phyloP scores from a whole-genome alignment of 2,329 filamentous ascomycete species.

The Penicillium sp. region DNA sequence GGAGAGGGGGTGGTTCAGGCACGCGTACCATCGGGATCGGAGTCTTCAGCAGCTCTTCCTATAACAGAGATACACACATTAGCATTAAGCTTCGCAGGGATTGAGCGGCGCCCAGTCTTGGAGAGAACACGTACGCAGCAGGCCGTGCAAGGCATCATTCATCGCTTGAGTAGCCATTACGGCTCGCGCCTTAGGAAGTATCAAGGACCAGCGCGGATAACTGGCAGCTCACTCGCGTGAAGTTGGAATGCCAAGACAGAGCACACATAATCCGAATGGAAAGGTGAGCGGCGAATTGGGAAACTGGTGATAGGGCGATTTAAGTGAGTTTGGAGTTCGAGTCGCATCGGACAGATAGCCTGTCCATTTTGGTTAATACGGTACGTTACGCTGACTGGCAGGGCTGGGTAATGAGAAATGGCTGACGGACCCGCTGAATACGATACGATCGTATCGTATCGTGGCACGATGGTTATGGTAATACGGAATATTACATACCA shows the following conservation, averaged over 20 bases:
- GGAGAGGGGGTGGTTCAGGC: conserved; percentile 12
- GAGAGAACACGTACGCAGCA: conserved; percentile 36
- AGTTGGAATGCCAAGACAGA: conserved; percentile 31
- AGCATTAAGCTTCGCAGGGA: conserved; percentile 10
- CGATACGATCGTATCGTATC: not conserved
- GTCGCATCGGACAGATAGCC: conserved; percentile 21
- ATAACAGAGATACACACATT: conserved; percentile 15
- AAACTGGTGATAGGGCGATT: conserved; percentile 5
- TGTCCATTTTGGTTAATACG: conserved; percentile 12
- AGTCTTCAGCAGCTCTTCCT: conserved; percentile 41
- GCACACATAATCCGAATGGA: conserved; percentile 39
- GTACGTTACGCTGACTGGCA: conserved; percentile 10
- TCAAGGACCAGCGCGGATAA: conserved; percentile 26
- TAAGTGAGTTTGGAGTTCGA: not conserved
- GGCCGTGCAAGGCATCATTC: conserved; percentile 36
- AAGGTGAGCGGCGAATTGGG: conserved; percentile 5
- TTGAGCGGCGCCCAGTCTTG: not conserved
- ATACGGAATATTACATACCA: conserved; percentile 18
- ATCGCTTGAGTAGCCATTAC: conserved; percentile 40
- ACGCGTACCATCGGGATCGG: conserved; percentile 43
- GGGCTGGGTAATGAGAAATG: not conserved
- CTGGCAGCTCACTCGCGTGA: conserved; percentile 38
- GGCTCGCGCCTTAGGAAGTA: conserved; percentile 23
- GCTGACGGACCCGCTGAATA: not conserved
- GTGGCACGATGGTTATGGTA: conserved; percentile 6